Base-by-base conservation (phyloP, 78 protist species). In the Chrysochromulina tobinii region DNA sequence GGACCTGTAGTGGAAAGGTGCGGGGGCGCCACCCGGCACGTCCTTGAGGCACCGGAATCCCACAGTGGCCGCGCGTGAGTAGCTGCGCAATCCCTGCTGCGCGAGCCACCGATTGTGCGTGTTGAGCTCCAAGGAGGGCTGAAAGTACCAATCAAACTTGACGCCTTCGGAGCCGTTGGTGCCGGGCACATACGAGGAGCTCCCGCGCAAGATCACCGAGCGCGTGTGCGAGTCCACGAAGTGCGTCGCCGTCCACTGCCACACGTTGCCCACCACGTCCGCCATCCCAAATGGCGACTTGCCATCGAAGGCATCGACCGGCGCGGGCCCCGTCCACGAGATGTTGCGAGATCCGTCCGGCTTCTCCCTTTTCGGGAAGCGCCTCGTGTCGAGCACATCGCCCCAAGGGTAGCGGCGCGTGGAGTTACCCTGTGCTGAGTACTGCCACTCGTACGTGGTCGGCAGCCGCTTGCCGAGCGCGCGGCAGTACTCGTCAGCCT, bases 391-490 rank as follows among this genome's bases (percentile, higher is more conserved):
- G 17, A n/a, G 20, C 6, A 7, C 15, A 25, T 88, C 68, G 51
- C 91, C 91, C 91, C 91, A 88, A 8, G 91, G 91, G 84, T 72
- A 88, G 54, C 14, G n/a, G 3, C 91, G 25, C 11, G 87, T 81
- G 81, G 68, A 84, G 23, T 4, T 8, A 18, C 91, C 91, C 15
- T 88, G 91, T 2, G 91, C 91, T 6, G 85, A 4, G 66, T 88
- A 88, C 79, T 88, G 91, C 91, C 91, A 88, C 79, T 88, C 91
- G 50, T 17, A 88, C 5, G 67, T 4, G 14, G 68, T 38, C 3
- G 91, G 91, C n/a, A 88, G 66, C 8, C 91, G 73, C 68, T 9
- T 11, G 53, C 81, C 81, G 15, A 8, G n/a, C 8, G 14, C 23
- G 38, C 38, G 38, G 53, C 81, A 72, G 53, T 72, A 72, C 53